phyloP scores from a whole-genome alignment of 129 eudicot species.

The Flaveria bidentis region DNA sequence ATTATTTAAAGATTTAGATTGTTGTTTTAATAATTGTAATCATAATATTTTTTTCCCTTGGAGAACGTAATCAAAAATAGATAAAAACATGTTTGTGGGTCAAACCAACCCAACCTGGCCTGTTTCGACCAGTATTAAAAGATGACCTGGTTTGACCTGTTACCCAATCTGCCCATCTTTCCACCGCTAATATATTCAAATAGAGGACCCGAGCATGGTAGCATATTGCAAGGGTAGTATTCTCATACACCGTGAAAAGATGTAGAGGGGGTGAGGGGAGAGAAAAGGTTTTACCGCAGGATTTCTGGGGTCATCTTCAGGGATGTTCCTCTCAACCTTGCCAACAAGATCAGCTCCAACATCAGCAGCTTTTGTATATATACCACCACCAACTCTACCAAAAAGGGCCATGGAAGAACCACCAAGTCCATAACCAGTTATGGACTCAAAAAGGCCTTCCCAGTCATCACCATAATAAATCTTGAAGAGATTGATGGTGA shows the following conservation, averaged over 20 bases:
- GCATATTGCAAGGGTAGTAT: background rate
- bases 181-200: background rate
- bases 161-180: background rate
- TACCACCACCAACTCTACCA: conserved; percentile 95
- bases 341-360: conserved; percentile 95
- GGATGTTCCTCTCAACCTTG: conserved; percentile 79
- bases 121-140: background rate
- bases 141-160: background rate
- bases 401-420: conserved; percentile 97
- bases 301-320: conserved; percentile 88
- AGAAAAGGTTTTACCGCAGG: conserved; percentile 62
- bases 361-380: conserved; percentile 88
- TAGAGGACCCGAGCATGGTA: background rate
- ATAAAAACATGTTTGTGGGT: background rate
- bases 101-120: background rate
- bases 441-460: conserved; percentile 90
- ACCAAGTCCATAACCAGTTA: conserved; percentile 94
- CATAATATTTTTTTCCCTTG: background rate
- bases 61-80: background rate
- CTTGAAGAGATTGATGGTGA: conserved; percentile 71
- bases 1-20: background rate
- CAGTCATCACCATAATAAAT: conserved; percentile 90
- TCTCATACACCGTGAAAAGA: background rate
- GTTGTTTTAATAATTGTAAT: background rate
- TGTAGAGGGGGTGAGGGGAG: background rate